A percentile compares a stretch with the other conserved stretches of the same genome.
Evolutionary conservation across 768 basidiomycete genomes (phyloP).

Genomic region (Melanogaster broomeanus): DNA sequence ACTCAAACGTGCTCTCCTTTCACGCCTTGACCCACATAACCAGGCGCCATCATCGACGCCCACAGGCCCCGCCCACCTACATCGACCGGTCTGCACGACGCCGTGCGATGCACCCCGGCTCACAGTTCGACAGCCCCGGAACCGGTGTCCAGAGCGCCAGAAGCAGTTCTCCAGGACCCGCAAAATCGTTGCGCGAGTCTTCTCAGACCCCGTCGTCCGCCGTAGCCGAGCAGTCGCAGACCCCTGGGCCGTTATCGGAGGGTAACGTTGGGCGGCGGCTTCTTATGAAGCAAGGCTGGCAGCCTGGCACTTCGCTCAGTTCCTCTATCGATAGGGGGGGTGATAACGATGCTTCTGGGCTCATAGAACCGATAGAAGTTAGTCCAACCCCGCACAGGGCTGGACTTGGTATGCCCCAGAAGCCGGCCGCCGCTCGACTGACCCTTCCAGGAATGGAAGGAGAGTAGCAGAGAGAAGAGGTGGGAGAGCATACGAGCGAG

Average conservation of each 20-base stretch:
- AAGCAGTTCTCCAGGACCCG: conserved; percentile 21
- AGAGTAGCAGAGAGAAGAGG: conserved; percentile 40
- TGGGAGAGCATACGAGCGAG: conserved; percentile 32
- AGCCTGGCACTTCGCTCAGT: conserved; percentile 54
- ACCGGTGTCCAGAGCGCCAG: conserved; percentile 40
- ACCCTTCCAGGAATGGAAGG: conserved; percentile 39
- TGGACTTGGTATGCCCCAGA: conserved; percentile 53
- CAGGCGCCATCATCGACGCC: conserved; percentile 8
- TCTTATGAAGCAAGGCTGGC: conserved; percentile 77
- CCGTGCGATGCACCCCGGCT: conserved; percentile 55
- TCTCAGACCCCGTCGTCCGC: conserved; percentile 23
- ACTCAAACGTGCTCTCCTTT: conserved; percentile 65
- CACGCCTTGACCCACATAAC: conserved; percentile 40
- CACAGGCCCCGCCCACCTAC: conserved; percentile 37
- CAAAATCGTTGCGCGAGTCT: conserved; percentile 10
- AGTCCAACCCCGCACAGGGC: conserved; percentile 44
- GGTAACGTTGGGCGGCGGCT: conserved; percentile 70
- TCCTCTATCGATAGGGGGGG: not conserved
- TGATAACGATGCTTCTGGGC: conserved; percentile 26
- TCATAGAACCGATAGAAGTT: conserved; percentile 61
- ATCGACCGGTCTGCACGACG: conserved; percentile 73
- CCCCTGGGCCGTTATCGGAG: conserved; percentile 50
- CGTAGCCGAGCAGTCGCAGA: conserved; percentile 32
- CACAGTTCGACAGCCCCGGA: conserved; percentile 54
- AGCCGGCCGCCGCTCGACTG: conserved; percentile 7